Evolutionary conservation across 2,329 filamentous ascomycete species (phyloP).

Genomic region (Plenodomus lindquistii): DNA sequence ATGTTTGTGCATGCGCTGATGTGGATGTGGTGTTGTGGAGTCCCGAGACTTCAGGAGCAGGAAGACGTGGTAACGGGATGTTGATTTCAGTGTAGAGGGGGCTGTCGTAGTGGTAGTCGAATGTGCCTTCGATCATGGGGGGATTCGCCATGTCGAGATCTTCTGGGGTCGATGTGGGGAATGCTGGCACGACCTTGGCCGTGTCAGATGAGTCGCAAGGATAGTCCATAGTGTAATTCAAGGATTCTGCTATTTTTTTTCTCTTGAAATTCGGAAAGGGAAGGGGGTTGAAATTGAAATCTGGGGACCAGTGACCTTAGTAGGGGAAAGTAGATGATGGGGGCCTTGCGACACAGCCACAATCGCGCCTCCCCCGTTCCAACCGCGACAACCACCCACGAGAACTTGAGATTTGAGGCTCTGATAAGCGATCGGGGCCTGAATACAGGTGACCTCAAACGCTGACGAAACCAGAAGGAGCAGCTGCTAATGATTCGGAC

Average conservation of each 20-base stretch:
- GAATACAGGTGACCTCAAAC: no score
- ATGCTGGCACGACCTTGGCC: not conserved
- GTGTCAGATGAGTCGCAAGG: not conserved
- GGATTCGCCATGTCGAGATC: not conserved
- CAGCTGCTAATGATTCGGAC: no score
- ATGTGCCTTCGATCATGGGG: not conserved
- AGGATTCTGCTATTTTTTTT: not conserved
- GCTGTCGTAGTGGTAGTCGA: constrained; percentile 14
- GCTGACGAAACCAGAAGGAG: no score
- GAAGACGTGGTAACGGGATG: constrained; percentile 33
- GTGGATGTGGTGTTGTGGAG: constrained; percentile 1
- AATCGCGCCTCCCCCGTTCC: not conserved
- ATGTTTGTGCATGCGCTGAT: constrained; percentile 10
- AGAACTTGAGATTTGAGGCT: no score
- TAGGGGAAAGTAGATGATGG: not conserved
- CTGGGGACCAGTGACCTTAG: no score
- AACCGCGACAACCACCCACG: no score
- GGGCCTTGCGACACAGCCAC: not conserved
- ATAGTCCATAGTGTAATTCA: not conserved
- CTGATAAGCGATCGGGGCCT: no score
- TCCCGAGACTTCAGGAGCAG: constrained; percentile 3
- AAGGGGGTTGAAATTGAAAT: not conserved
- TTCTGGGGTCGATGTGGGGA: not conserved
- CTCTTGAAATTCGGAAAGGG: no score
- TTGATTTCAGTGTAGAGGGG: constrained; percentile 42